Evolutionary conservation across 2,329 filamentous ascomycete genomes (phyloP).

Genomic region (Laburnicola sp.): DNA sequence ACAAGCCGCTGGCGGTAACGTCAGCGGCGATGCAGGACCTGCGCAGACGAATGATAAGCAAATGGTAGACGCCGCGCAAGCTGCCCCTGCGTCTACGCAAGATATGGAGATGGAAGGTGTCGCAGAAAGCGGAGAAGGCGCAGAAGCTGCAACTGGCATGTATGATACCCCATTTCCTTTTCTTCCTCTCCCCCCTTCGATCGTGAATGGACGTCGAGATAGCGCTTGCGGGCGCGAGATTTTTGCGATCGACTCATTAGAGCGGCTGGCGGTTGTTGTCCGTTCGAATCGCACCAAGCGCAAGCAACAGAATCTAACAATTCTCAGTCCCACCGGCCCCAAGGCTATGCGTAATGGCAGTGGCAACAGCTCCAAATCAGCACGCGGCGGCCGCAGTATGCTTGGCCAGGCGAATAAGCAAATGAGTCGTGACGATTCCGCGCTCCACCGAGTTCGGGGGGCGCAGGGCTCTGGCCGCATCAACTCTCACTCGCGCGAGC

Average conservation of each 20-base stretch:
- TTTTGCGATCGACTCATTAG: conserved; percentile 4
- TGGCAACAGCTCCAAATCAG: conserved; percentile 38
- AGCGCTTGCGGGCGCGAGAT: conserved; percentile 7
- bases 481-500: conserved; percentile 71
- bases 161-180: conserved; percentile 35
- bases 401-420: conserved; percentile 81
- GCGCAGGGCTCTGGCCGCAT: conserved; percentile 76
- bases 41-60: conserved; percentile 24
- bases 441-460: conserved; percentile 75
- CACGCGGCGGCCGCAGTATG: conserved; percentile 72
- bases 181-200: background rate
- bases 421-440: conserved; percentile 78
- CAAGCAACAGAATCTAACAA: conserved; percentile 22
- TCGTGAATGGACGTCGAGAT: background rate
- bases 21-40: conserved; percentile 35
- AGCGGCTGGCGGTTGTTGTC: background rate
- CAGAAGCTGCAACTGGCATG: conserved; percentile 47
- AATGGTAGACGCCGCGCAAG: conserved; percentile 27
- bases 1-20: conserved; percentile 57
- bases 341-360: conserved; percentile 86
- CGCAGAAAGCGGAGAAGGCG: conserved; percentile 27
- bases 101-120: conserved; percentile 75
- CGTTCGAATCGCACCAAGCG: background rate
- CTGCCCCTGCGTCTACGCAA: conserved; percentile 42
- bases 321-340: conserved; percentile 85